These are phyloP conservation scores for Verticillium dahliae DNA, from an alignment of 2,329 filamentous ascomycete genomes.

Conservation along the genomic window DNA sequence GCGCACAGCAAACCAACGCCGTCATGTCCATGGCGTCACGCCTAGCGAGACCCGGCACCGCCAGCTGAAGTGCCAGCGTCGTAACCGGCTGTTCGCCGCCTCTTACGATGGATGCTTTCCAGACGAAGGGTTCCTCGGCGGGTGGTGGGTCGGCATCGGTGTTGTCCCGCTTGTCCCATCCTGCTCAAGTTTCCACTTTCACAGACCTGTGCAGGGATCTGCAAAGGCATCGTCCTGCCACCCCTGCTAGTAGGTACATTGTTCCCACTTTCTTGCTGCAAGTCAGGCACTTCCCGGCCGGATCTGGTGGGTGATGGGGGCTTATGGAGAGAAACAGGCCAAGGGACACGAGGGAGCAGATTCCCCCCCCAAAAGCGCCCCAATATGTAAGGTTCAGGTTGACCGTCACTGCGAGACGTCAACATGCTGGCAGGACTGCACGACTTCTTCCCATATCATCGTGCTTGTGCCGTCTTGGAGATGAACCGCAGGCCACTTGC, in stretches of 20 bases:
- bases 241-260: background rate
- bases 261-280: conserved; percentile 4
- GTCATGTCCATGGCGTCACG: background rate
- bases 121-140: background rate
- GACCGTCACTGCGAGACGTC: conserved; percentile 8
- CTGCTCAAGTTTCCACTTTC: background rate
- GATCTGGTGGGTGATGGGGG: conserved; percentile 3
- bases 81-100: background rate
- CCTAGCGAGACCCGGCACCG: background rate
- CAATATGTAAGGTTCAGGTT: conserved; percentile 12
- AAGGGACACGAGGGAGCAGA: conserved; percentile 2
- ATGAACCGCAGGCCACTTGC: background rate
- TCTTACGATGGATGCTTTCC: background rate
- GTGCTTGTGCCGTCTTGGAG: conserved; percentile 3
- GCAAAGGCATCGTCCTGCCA: background rate
- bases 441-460: conserved; percentile 6
- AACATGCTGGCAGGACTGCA: conserved; percentile 5
- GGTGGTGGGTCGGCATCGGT: background rate
- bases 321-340: conserved; percentile 2
- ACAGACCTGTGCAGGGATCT: background rate
- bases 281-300: conserved; percentile 11
- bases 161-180: background rate
- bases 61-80: background rate
- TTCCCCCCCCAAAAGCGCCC: background rate
- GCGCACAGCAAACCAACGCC: background rate